Evolutionary conservation across 2,329 filamentous ascomycete species (phyloP), one percentile per base, ranked within the genome.

Genomic region (Aspergillus sp.): DNA sequence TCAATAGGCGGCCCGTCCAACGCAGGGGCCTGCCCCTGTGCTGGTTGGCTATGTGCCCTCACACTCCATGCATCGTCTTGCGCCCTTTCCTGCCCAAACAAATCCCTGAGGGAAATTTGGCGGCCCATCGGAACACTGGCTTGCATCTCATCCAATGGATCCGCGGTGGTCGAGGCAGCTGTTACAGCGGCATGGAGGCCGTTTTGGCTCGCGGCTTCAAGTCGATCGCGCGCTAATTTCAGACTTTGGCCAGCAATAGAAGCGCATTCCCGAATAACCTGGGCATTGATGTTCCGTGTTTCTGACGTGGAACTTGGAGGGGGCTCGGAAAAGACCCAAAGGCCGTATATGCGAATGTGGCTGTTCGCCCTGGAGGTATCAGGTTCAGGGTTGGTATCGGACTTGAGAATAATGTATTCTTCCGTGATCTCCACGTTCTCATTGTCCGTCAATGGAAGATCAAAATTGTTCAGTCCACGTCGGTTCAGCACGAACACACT

Each of bases 401-500:
- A 74, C 60, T 82, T 82, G 52, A 87, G 70, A 56, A 87, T 87
- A 45, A 88, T 79, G 64, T 84, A 87, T 59, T 85, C 82, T 9
- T 84, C 83, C 15, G 77, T 82, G 23, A 89, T 78, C 72, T 92
- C 89, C 41, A 90, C 85, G 58, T 89, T 82, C 15, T 81, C 78
- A 11, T 79, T 79, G 47, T 76, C 73, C 15, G 69, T 70, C n/a
- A 91, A 77, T 59, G 87, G 84, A 12, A 90, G 78, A 41, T 87
- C 80, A 54, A 92, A 82, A 67, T 93, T 93, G 52, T 89, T 83
- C 51, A 91, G 76, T 0, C 87, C 86, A 41, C 87, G 83, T 45
- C 90, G 82, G 74, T 91, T 93, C 61, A 93, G 80, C 6, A 93
- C 81, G 66, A 92, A 89, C 15, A 90, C 83, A 39, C 70, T 73